phyloP scores from a whole-genome alignment of 441 rosid genomes.

The Populus hybrid region DNA sequence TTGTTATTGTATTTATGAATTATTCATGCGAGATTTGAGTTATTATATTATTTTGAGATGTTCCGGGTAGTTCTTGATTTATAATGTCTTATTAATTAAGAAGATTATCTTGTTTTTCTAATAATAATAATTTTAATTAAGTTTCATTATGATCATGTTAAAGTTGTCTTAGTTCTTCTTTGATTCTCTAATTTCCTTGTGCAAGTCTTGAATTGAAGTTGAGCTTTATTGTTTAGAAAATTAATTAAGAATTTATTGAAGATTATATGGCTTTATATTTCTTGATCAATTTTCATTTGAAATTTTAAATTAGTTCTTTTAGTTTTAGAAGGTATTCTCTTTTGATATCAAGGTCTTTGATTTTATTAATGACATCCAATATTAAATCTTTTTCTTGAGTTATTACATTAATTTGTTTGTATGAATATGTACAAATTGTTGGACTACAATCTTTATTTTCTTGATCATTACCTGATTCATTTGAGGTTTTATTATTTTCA shows the following conservation, averaged over 20 bases:
- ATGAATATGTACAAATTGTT: background rate
- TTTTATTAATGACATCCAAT: background rate
- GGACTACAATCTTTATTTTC: background rate
- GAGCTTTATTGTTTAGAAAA: too few species aligned
- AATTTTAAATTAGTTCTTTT: background rate
- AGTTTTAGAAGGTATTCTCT: background rate
- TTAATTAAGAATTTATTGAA: background rate
- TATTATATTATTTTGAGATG: background rate
- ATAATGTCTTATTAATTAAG: background rate
- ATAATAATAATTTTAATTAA: too few species aligned
- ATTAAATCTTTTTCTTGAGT: background rate
- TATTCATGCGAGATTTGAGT: background rate
- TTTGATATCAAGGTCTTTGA: background rate
- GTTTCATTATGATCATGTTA: background rate
- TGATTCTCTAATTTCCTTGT: too few species aligned
- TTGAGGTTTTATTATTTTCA: too few species aligned
- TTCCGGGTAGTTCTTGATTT: background rate
- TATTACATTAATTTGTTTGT: background rate
- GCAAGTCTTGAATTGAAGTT: background rate
- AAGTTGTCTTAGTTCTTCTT: background rate
- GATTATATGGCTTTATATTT: background rate
- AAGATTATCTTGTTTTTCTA: too few species aligned
- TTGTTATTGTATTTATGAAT: background rate
- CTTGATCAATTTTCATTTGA: background rate
- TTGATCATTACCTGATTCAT: background rate